Conservation (phyloP, 2,329 filamentous ascomycete species). For the Rutstroemia sp. region DNA sequence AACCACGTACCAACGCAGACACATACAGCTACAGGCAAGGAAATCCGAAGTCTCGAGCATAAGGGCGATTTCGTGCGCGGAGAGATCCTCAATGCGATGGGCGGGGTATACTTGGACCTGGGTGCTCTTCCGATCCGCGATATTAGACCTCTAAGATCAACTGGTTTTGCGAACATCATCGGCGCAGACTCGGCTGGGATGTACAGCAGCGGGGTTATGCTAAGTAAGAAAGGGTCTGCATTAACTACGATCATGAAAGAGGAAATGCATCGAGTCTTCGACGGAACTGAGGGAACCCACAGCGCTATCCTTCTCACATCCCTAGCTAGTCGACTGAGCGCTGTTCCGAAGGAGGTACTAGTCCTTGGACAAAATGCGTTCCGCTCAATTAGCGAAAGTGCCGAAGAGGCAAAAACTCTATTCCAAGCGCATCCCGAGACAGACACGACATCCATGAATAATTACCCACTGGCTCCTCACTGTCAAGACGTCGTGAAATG, state of each 20-base stretch:
- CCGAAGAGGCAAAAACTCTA: neutral
- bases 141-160: conserved; percentile 10
- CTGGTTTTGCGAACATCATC: conserved; percentile 12
- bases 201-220: conserved; percentile 13
- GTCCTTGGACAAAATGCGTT: conserved; percentile 6
- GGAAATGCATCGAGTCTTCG: conserved; percentile 21
- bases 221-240: neutral
- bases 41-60: conserved; percentile 8
- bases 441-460: neutral
- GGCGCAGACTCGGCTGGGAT: conserved; percentile 2
- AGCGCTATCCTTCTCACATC: conserved; percentile 23
- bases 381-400: neutral
- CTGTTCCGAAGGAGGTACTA: neutral
- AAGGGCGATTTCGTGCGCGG: conserved; percentile 16
- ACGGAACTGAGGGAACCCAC: conserved; percentile 27
- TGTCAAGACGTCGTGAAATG: neutral
- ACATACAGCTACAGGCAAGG: neutral
- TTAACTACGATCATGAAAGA: conserved; percentile 5
- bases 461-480: neutral
- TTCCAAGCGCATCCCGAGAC: neutral
- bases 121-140: conserved; percentile 18
- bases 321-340: conserved; percentile 8
- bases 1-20: neutral
- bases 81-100: conserved; percentile 9
- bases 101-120: conserved; percentile 17